Percentiles rank a stretch among this genome's conserved stretches.
phyloP scores from a whole-genome alignment of 2,329 filamentous ascomycete species.

The Botrytis pseudocinerea region DNA sequence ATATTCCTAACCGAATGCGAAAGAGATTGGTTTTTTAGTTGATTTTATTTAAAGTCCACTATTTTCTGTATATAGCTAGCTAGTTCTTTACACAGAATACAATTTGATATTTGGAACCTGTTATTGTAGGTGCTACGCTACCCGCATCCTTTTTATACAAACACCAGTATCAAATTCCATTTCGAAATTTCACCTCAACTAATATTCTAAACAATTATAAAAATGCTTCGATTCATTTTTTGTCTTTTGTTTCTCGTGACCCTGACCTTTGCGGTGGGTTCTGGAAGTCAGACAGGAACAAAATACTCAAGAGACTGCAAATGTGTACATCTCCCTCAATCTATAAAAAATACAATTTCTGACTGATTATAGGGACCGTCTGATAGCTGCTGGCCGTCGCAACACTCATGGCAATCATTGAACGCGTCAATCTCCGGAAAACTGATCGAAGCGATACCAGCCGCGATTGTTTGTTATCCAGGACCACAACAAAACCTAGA shows the following conservation, averaged over 20 bases:
- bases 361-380: conserved; percentile 21
- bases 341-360: neutral
- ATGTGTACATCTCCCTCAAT: conserved; percentile 11
- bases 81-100: no score
- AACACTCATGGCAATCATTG: conserved; percentile 38
- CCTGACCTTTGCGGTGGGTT: neutral
- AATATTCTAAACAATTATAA: neutral
- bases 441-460: conserved; percentile 40
- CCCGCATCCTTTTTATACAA: no score
- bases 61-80: no score
- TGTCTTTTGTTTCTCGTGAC: neutral
- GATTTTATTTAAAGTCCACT: no score
- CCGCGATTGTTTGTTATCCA: conserved; percentile 43
- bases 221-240: neutral
- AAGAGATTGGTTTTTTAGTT: no score
- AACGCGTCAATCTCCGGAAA: conserved; percentile 42
- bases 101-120: no score
- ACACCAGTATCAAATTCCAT: neutral
- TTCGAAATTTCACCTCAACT: neutral
- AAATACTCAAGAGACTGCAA: conserved; percentile 10
- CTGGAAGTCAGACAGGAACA: neutral
- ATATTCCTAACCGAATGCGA: no score
- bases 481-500: conserved; percentile 37
- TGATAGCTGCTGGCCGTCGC: conserved; percentile 42
- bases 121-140: no score